Evolutionary conservation across 2,329 filamentous ascomycete genomes (phyloP).

Genomic region (Fusarium azukiicola): DNA sequence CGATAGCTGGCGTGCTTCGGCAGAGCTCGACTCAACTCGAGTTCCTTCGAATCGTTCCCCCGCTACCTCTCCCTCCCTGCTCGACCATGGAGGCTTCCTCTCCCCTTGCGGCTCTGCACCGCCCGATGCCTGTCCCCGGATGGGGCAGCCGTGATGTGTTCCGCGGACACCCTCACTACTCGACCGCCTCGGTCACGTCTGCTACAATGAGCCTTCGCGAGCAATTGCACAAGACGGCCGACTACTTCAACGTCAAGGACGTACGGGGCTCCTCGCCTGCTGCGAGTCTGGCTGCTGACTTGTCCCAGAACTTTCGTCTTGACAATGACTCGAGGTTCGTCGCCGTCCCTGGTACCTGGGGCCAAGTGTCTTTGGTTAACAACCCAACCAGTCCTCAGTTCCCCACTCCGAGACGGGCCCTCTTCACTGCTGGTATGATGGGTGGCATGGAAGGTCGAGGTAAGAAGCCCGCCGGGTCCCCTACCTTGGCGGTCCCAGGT

Average conservation of each 20-base stretch:
- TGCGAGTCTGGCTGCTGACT: conserved; percentile 93
- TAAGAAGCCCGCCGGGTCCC: conserved; percentile 49
- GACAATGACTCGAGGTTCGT: conserved; percentile 90
- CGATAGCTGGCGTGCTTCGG: conserved; percentile 45
- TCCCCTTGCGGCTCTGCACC: conserved; percentile 95
- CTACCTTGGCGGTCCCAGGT: conserved; percentile 11
- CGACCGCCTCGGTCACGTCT: conserved; percentile 76
- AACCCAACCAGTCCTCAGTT: conserved; percentile 61
- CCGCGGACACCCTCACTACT: conserved; percentile 71
- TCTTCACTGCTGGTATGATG: conserved; percentile 66
- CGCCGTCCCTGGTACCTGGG: conserved; percentile 30
- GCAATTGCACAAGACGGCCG: conserved; percentile 80
- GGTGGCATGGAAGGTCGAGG: conserved; percentile 61
- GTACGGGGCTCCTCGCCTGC: conserved; percentile 94
- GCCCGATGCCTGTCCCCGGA: conserved; percentile 78
- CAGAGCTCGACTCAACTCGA: conserved; percentile 44
- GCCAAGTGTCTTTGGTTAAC: conserved; percentile 45
- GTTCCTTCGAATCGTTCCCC: conserved; percentile 44
- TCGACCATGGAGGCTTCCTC: conserved; percentile 93
- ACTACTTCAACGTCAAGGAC: conserved; percentile 92
- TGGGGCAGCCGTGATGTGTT: conserved; percentile 79
- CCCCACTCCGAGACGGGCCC: conserved; percentile 65
- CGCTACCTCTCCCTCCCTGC: conserved; percentile 21
- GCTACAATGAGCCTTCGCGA: conserved; percentile 90
- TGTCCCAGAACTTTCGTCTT: conserved; percentile 98